Base-by-base conservation (phyloP, 768 basidiomycete species). In the Cystofilobasidium capitatum region DNA sequence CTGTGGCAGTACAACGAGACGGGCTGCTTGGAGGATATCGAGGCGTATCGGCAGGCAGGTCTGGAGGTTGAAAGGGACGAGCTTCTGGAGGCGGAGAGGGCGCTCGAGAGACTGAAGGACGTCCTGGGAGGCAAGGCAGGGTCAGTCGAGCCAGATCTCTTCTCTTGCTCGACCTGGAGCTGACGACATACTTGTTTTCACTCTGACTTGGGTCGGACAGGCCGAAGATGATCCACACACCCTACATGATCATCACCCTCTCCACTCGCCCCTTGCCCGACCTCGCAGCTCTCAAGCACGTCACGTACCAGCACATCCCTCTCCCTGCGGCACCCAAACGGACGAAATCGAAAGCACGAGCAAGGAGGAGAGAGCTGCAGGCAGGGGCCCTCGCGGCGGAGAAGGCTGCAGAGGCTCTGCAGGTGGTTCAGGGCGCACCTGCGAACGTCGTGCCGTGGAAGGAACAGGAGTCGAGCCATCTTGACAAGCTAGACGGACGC, bases 1-100 rank as follows among this genome's bases (percentile, higher is more conserved):
- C 39, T 68, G 5, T 68, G 60, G 60, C 66, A 68, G 60, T 68
- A 68, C 54, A 68, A 68, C 63, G 20, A 64, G 39, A 12, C 37
- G 39, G 16, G 26, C 51, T 29, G 54, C 40, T 3, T 54, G n/a
- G 26, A 64, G 29, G 51, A 55, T 16, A 35, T 57, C 54, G 49
- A 54, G 37, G 5, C 36, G 20, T 37, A 54, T 14, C 13, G 63
- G 26, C 9, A 36, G 26, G 8, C 22, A 26, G 37, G 22, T 26
- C 36, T 36, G 37, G 49, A 64, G 37, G 6, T 8, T 10, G 36
- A 37, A 29, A 35, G 39, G 16, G 26, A 31, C 51, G 29, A 44
- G 55, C 29, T 47, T 7, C 31, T 17, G 6, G 66, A 68, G 51
- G 54, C 61, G 0, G 61, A 68, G 29, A 26, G 40, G 13, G 66